These are phyloP conservation scores for Drechslerella stenobrocha DNA, from an alignment of 2,329 filamentous ascomycete species.

Conservation along the genomic window DNA sequence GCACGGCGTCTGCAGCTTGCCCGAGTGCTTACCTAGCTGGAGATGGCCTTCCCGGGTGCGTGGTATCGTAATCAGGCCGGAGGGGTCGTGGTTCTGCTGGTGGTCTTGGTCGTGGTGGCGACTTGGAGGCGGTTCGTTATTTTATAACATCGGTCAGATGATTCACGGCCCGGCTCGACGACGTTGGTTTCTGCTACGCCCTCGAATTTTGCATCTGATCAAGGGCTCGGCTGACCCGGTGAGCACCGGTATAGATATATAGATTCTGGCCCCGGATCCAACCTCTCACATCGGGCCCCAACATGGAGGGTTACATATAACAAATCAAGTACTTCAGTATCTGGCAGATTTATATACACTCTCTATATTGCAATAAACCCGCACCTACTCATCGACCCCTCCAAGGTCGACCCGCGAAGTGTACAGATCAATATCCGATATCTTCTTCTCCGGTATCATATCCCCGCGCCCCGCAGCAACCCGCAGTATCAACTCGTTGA, in stretches of 20 bases:
- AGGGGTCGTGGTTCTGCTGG: not conserved
- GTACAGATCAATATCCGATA: conserved; percentile 44
- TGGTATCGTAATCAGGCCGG: not conserved
- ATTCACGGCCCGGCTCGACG: not conserved
- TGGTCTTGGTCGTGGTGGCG: too few species aligned
- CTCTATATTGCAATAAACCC: conserved; percentile 4
- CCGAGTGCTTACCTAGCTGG: not conserved
- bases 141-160: conserved; percentile 1
- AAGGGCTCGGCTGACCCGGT: too few species aligned
- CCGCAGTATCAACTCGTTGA: conserved; percentile 86
- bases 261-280: too few species aligned
- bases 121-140: too few species aligned
- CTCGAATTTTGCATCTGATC: not conserved
- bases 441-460: conserved; percentile 45
- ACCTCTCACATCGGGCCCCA: too few species aligned
- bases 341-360: conserved; percentile 5
- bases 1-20: not conserved
- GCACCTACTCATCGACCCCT: conserved; percentile 37
- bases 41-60: not conserved
- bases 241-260: too few species aligned
- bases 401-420: conserved; percentile 41
- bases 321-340: not conserved
- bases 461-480: conserved; percentile 73
- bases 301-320: conserved; percentile 10
- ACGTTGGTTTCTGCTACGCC: not conserved